Percentiles rank a stretch among this genome's conserved stretches.
Evolutionary conservation across 2,329 filamentous ascomycete genomes (phyloP).

Genomic region (Exophiala spinifera): DNA sequence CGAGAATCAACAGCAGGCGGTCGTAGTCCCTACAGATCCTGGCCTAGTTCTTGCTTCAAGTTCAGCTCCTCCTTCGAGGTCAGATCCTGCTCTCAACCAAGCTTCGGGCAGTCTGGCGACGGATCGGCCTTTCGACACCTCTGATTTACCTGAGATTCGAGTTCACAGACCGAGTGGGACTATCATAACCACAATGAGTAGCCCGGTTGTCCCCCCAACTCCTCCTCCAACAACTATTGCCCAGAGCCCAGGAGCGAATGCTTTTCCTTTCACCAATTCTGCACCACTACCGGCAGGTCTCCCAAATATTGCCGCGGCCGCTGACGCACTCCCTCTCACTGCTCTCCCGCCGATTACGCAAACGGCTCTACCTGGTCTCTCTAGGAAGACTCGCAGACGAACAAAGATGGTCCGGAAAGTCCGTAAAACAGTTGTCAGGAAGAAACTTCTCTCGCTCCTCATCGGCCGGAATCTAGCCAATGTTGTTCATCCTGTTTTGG

Average conservation of each 20-base stretch:
- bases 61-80: background rate
- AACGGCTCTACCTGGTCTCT: background rate
- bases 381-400: conserved; percentile 5
- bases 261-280: background rate
- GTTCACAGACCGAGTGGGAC: conserved; percentile 21
- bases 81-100: background rate
- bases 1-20: background rate
- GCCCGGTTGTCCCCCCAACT: background rate
- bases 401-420: conserved; percentile 15
- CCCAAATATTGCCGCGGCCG: conserved; percentile 1
- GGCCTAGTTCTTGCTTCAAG: background rate
- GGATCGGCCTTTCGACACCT: background rate
- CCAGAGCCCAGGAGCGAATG: conserved; percentile 3
- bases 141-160: conserved; percentile 12
- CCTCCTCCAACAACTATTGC: conserved; percentile 4
- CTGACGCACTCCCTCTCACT: conserved; percentile 1
- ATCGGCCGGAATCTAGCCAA: conserved; percentile 21
- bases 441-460: conserved; percentile 16
- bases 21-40: background rate
- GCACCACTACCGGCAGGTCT: background rate
- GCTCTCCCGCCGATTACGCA: background rate
- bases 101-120: background rate
- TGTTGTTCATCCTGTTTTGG: conserved; percentile 17
- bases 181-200: conserved; percentile 4
- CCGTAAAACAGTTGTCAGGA: conserved; percentile 18